These are phyloP conservation scores for Parathielavia hyrcaniae DNA, from an alignment of 495 filamentous ascomycete species.

Conservation along the genomic window DNA sequence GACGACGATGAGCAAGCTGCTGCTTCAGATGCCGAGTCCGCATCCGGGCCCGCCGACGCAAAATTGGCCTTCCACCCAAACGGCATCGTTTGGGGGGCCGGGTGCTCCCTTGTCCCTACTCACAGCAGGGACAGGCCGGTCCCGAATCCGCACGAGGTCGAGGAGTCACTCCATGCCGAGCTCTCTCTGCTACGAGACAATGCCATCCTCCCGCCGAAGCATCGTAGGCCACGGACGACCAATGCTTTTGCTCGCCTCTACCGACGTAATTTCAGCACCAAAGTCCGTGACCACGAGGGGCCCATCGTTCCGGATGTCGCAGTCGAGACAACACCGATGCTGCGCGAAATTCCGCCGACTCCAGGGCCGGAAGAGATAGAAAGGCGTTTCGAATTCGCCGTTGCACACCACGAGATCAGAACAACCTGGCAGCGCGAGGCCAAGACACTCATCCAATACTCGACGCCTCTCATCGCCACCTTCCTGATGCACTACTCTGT, in stretches of 20 bases:
- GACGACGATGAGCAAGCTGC: constrained; percentile 33
- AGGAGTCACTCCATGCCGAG: constrained; percentile 62
- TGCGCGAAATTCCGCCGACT: constrained; percentile 14
- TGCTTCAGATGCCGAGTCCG: constrained; percentile 7
- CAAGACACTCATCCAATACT: constrained; percentile 54
- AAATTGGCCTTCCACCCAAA: constrained; percentile 62
- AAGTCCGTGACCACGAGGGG: constrained; percentile 49
- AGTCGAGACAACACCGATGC: constrained; percentile 39
- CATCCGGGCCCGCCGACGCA: constrained; percentile 31
- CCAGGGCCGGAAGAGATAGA: constrained; percentile 28
- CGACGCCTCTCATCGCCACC: constrained; percentile 57
- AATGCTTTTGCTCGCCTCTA: constrained; percentile 29
- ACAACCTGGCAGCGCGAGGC: constrained; percentile 82
- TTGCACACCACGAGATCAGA: constrained; percentile 62
- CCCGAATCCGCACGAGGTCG: constrained; percentile 45
- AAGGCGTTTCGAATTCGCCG: constrained; percentile 67
- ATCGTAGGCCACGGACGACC: constrained; percentile 28
- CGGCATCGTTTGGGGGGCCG: constrained; percentile 56
- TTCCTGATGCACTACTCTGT: constrained; percentile 69
- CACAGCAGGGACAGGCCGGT: constrained; percentile 51
- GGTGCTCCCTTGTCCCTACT: constrained; percentile 37
- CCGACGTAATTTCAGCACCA: constrained; percentile 39
- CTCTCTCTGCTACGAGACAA: constrained; percentile 71
- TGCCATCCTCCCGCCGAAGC: constrained; percentile 59
- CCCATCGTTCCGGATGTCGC: constrained; percentile 9